Evolutionary conservation across 139 green algal genomes (phyloP).

Genomic region (Coelastrella sp.): DNA sequence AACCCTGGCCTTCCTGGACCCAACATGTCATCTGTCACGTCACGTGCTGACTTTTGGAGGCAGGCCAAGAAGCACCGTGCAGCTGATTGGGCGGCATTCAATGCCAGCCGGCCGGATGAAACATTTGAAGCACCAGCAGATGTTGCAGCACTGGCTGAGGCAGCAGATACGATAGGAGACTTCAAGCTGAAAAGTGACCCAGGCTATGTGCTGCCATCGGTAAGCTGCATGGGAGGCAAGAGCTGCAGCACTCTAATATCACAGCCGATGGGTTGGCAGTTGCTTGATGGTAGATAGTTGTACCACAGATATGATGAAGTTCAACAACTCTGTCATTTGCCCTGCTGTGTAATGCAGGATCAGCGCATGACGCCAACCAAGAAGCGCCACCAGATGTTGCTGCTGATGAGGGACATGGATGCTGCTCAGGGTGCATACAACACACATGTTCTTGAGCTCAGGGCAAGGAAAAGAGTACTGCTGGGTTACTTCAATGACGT

Average conservation of each 20-base stretch:
- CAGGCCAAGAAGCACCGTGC: conserved; percentile 60
- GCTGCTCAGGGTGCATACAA: conserved; percentile 75
- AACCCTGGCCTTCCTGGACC: neutral
- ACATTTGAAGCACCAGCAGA: conserved; percentile 65
- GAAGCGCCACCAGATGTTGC: conserved; percentile 76
- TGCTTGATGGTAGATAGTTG: neutral
- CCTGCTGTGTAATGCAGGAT: conserved; percentile 49
- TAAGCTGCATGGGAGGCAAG: conserved; percentile 16
- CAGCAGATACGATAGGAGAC: conserved; percentile 77
- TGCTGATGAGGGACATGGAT: conserved; percentile 74
- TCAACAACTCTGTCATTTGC: neutral
- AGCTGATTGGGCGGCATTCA: conserved; percentile 77
- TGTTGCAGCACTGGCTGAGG: conserved; percentile 65
- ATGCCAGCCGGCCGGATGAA: conserved; percentile 74
- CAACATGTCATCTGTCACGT: neutral
- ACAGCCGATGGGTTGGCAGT: neutral
- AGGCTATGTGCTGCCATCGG: conserved; percentile 76
- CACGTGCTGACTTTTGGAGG: conserved; percentile 25
- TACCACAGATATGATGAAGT: neutral
- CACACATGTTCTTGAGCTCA: conserved; percentile 70
- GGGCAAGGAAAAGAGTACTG: conserved; percentile 67
- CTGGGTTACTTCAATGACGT: conserved; percentile 29
- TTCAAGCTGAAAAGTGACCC: conserved; percentile 89
- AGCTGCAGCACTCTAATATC: neutral
- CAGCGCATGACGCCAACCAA: conserved; percentile 73